Conservation (phyloP, 441 rosid genomes). For the Brassica hybrid region DNA sequence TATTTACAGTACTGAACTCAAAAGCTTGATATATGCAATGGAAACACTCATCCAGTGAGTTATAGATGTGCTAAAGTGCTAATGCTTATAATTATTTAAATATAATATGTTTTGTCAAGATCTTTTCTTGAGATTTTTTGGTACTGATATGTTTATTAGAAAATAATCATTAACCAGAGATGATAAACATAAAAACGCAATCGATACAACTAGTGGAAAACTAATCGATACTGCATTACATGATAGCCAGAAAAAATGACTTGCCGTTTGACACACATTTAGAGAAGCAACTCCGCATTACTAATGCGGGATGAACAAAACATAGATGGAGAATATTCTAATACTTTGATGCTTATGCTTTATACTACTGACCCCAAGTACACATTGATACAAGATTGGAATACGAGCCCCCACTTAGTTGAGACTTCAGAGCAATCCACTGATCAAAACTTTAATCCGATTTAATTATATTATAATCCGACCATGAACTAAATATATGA, state of each 20-base stretch:
- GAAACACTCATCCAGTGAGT: neutral
- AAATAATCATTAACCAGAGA: neutral
- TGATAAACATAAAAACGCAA: neutral
- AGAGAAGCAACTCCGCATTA: neutral
- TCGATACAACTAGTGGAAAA: neutral
- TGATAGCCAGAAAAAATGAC: slow-evolving; percentile 43
- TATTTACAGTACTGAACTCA: neutral
- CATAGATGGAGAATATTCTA: slow-evolving; percentile 15
- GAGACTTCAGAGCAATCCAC: slow-evolving; percentile 5
- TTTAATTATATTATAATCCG: neutral
- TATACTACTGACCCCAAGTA: too few relatives aligned
- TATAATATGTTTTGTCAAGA: too few relatives aligned
- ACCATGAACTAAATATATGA: neutral
- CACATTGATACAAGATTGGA: slow-evolving; percentile 14
- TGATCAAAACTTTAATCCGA: slow-evolving; percentile 12
- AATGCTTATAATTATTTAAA: neutral
- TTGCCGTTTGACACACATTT: slow-evolving; percentile 37
- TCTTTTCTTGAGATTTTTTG: neutral
- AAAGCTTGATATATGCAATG: neutral
- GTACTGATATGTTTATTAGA: neutral
- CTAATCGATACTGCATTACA: neutral
- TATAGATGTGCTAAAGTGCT: neutral
- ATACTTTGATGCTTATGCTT: slow-evolving; percentile 1
- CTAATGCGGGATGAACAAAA: slow-evolving; percentile 23
- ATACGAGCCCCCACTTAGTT: slow-evolving; percentile 8